phyloP scores from a whole-genome alignment of 208 protist genomes.

The Herpetomonas samuelpessoai region DNA sequence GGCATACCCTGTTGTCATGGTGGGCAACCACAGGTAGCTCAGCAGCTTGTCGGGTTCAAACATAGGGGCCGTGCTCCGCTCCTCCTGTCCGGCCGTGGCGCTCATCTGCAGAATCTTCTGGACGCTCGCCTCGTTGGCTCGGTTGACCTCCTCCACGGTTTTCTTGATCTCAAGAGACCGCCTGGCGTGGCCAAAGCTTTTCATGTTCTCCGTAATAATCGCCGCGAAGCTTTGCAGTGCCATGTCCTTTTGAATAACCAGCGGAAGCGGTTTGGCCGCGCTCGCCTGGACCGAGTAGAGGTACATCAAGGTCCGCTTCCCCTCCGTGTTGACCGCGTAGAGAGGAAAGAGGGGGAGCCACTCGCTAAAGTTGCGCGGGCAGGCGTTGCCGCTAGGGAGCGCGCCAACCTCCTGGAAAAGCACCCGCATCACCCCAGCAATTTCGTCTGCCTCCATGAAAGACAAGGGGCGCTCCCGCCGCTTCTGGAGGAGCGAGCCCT shows the following conservation, averaged over 20 bases:
- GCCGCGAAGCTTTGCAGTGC: slow-evolving; percentile 28
- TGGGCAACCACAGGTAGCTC: neutral
- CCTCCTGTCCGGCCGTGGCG: neutral
- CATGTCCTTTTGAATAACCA: slow-evolving; percentile 40
- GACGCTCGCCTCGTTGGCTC: neutral
- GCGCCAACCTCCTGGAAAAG: slow-evolving; percentile 62
- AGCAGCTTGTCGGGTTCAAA: neutral
- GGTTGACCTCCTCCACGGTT: too few relatives aligned
- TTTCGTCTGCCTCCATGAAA: slow-evolving; percentile 43
- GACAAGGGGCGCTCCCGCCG: slow-evolving; percentile 20
- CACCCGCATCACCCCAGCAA: slow-evolving; percentile 35
- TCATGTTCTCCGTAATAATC: slow-evolving; percentile 12
- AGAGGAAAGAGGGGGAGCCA: slow-evolving; percentile 65
- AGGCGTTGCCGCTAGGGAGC: slow-evolving; percentile 37
- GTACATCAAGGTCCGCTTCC: slow-evolving; percentile 51
- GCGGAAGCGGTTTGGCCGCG: slow-evolving; percentile 23
- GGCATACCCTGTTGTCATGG: neutral
- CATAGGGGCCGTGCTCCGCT: too few relatives aligned
- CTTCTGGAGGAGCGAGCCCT: slow-evolving; percentile 13
- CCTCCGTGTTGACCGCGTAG: slow-evolving; percentile 56
- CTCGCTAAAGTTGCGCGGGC: slow-evolving; percentile 32
- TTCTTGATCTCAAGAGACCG: neutral
- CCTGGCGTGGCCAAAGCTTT: slow-evolving; percentile 1
- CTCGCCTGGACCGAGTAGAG: slow-evolving; percentile 34
- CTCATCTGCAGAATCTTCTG: neutral